These are phyloP conservation scores for Fusarium torreyae DNA, from an alignment of 2,329 filamentous ascomycete species.

Conservation along the genomic window DNA sequence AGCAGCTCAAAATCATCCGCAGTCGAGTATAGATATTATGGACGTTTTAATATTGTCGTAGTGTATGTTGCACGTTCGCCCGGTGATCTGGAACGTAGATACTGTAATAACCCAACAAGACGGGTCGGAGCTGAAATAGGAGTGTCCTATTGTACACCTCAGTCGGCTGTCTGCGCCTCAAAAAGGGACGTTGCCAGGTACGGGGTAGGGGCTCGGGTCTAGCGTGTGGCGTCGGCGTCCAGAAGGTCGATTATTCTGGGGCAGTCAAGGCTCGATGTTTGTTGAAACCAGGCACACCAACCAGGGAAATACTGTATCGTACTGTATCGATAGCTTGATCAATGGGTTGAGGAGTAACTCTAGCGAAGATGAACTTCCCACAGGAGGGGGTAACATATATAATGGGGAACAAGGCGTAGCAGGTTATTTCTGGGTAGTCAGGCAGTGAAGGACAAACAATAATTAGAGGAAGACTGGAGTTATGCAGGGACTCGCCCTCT, in stretches of 20 bases:
- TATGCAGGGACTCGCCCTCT: slow-evolving; percentile 28
- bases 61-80: slow-evolving; percentile 45
- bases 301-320: slow-evolving; percentile 16
- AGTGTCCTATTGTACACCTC: slow-evolving; percentile 31
- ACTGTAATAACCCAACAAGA: slow-evolving; percentile 38
- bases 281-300: slow-evolving; percentile 38
- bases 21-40: slow-evolving; percentile 37
- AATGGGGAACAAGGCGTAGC: not conserved
- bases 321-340: slow-evolving; percentile 8
- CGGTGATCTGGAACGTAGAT: slow-evolving; percentile 46
- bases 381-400: not conserved
- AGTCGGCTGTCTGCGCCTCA: slow-evolving; percentile 44
- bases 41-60: slow-evolving; percentile 17
- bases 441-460: slow-evolving; percentile 11
- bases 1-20: slow-evolving; percentile 21
- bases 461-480: slow-evolving; percentile 2
- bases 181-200: slow-evolving; percentile 43
- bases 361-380: not conserved
- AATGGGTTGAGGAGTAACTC: not conserved
- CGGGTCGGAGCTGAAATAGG: slow-evolving; percentile 44
- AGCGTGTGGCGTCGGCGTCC: slow-evolving; percentile 43
- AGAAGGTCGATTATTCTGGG: slow-evolving; percentile 45
- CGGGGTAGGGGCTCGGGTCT: slow-evolving; percentile 33
- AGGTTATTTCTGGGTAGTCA: not conserved
- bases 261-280: slow-evolving; percentile 29